Conservation (phyloP, 1,284 basidiomycete species). For the Puccinia brachypodii region DNA sequence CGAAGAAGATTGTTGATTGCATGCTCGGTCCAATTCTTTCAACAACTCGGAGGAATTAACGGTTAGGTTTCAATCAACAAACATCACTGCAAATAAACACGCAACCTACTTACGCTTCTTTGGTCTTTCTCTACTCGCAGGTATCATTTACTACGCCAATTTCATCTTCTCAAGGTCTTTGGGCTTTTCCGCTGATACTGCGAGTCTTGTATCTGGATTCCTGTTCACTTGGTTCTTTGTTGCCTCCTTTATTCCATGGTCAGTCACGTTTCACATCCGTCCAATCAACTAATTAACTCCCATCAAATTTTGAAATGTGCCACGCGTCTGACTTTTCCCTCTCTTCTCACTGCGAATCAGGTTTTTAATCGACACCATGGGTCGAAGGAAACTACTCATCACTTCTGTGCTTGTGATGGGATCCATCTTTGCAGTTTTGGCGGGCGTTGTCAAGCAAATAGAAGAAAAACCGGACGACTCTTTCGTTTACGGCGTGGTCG, state of each 20-base stretch:
- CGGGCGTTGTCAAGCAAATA: conserved; percentile 53
- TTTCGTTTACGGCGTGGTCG: conserved; percentile 50
- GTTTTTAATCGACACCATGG: conserved; percentile 56
- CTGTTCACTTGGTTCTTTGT: conserved; percentile 56
- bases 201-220: conserved; percentile 54
- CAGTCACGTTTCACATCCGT: not conserved
- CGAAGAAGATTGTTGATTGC: conserved; percentile 56
- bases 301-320: not conserved
- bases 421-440: conserved; percentile 54
- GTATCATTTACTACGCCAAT: conserved; percentile 54
- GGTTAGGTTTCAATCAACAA: conserved; percentile 35
- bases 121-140: not conserved
- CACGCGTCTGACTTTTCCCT: not conserved
- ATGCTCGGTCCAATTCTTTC: conserved; percentile 57
- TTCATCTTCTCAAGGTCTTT: conserved; percentile 51
- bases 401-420: conserved; percentile 55
- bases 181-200: conserved; percentile 38
- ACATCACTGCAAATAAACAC: not conserved
- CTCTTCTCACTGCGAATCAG: conserved; percentile 52
- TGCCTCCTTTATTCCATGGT: conserved; percentile 49
- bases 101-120: not conserved
- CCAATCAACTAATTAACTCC: not conserved
- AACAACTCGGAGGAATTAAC: conserved; percentile 57
- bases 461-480: conserved; percentile 52
- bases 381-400: conserved; percentile 55